These are phyloP conservation scores for Simplicillium aogashimaense DNA, from an alignment of 2,329 filamentous ascomycete genomes.

Conservation along the genomic window DNA sequence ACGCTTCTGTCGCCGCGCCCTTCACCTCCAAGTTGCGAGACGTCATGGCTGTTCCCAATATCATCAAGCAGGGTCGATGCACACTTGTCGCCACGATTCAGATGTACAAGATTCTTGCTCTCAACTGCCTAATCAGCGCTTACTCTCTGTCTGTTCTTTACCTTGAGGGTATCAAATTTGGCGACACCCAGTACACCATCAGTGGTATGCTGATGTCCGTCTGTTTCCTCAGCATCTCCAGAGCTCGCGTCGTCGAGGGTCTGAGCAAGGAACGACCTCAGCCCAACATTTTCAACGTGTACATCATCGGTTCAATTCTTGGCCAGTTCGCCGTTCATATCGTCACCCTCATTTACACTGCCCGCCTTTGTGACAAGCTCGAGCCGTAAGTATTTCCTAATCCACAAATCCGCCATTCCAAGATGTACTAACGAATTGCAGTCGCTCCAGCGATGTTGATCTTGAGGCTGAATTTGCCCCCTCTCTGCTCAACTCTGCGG, in stretches of 20 bases:
- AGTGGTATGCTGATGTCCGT: slow-evolving; percentile 99
- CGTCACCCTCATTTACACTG: slow-evolving; percentile 86
- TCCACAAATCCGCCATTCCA: neutral
- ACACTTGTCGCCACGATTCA: slow-evolving; percentile 97
- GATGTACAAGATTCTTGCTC: slow-evolving; percentile 99
- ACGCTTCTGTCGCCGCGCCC: slow-evolving; percentile 91
- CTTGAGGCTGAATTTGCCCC: slow-evolving; percentile 92
- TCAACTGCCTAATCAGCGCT: slow-evolving; percentile 96
- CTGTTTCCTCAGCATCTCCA: slow-evolving; percentile 97
- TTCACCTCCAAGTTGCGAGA: slow-evolving; percentile 98
- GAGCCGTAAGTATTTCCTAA: slow-evolving; percentile 57
- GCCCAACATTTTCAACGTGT: slow-evolving; percentile 97
- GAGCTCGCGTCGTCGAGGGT: slow-evolving; percentile 88
- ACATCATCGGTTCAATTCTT: slow-evolving; percentile 95
- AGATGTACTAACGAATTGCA: slow-evolving; percentile 19
- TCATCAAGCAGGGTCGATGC: slow-evolving; percentile 94
- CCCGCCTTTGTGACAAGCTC: slow-evolving; percentile 74
- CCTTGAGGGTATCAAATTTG: slow-evolving; percentile 97
- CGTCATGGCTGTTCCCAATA: slow-evolving; percentile 94
- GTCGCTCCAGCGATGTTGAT: slow-evolving; percentile 56
- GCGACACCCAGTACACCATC: slow-evolving; percentile 95
- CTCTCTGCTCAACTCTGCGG: slow-evolving; percentile 88
- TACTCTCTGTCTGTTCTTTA: slow-evolving; percentile 96
- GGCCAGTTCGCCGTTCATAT: slow-evolving; percentile 97
- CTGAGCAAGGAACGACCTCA: slow-evolving; percentile 95